A percentile compares a stretch with the other conserved stretches of the same genome.
phyloP scores from a whole-genome alignment of 768 basidiomycete genomes.

The Multifurca ochricompacta region DNA sequence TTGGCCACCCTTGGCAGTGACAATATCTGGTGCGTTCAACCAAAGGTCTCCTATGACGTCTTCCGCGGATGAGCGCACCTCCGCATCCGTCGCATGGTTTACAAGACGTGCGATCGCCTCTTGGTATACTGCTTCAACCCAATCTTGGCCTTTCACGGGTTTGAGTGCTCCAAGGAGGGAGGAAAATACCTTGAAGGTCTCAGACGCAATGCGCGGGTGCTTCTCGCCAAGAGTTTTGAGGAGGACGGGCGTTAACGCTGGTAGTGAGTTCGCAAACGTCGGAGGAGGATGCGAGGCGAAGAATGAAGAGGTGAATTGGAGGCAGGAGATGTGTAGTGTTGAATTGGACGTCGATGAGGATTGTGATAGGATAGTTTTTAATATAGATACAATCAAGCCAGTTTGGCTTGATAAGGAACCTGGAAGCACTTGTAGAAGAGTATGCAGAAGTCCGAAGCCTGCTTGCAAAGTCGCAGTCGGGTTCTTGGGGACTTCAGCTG shows the following conservation, averaged over 20 bases:
- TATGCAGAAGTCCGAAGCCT: constrained; percentile 71
- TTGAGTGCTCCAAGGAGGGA: constrained; percentile 69
- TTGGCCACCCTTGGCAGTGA: constrained; percentile 52
- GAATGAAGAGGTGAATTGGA: constrained; percentile 81
- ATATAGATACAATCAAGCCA: constrained; percentile 51
- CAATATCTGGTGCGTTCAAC: constrained; percentile 72
- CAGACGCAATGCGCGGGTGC: constrained; percentile 82
- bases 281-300: constrained; percentile 64
- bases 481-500: constrained; percentile 83
- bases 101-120: constrained; percentile 64
- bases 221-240: constrained; percentile 70
- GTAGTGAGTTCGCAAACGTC: constrained; percentile 52
- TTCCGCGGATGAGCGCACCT: constrained; percentile 78
- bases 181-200: constrained; percentile 83
- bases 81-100: constrained; percentile 83
- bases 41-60: constrained; percentile 81
- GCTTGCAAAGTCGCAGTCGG: constrained; percentile 72
- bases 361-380: constrained; percentile 57
- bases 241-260: constrained; percentile 63
- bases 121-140: constrained; percentile 67
- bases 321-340: constrained; percentile 70
- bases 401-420: constrained; percentile 74
- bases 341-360: constrained; percentile 71
- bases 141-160: constrained; percentile 55
- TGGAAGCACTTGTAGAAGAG: constrained; percentile 70